Base-by-base conservation (phyloP, 768 basidiomycete species). In the Favolaschia claudopus region DNA sequence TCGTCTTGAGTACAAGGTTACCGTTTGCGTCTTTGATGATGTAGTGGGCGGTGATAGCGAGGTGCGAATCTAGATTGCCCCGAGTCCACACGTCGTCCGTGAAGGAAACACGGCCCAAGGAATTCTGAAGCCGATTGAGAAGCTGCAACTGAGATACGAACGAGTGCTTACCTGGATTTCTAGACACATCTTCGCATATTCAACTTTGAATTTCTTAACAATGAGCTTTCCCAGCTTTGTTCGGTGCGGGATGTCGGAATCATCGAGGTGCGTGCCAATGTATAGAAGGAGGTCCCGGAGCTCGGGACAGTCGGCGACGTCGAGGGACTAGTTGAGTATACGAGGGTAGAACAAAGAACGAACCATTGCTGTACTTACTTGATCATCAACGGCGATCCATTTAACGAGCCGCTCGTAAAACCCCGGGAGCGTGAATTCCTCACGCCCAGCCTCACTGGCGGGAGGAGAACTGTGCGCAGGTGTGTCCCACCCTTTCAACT, bases 161-260 rank as follows among this genome's bases (percentile, higher is more conserved):
- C 12, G 13, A n/a, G 22, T 28, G 57, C 54, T 33, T 13, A 60
- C 63, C 43, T 58, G 24, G 10, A 69, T 32, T 42, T 67, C 63
- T 8, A 51, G 43, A 22, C 58, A 40, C 39, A 69, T 60, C 8
- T 51, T 51, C 3, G 22, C 14, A 42, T 67, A 70, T 37, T 69
- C 64, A 12, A 37, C 32, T 7, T 58, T n/a, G 36, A 60, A 70
- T 2, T 39, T 32, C 12, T 55, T 43, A 17, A 62, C 20, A 20
- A 74, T 70, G 7, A 70, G 38, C 22, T 70, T 28, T 0, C 62
- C 38, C 2, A 73, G 24, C 39, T 71, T 71, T 19, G 70, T 70
- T 2, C 69, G 66, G 56, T 74, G 70, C 1, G 71, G 73, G 13
- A 76, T 54, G 48, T 74, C 69, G 1, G 50, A 24, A 4, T 74